Percentiles rank a stretch among this genome's conserved stretches.
Conservation (phyloP, 2,329 filamentous ascomycete species). For the Podosphaera fusca region DNA sequence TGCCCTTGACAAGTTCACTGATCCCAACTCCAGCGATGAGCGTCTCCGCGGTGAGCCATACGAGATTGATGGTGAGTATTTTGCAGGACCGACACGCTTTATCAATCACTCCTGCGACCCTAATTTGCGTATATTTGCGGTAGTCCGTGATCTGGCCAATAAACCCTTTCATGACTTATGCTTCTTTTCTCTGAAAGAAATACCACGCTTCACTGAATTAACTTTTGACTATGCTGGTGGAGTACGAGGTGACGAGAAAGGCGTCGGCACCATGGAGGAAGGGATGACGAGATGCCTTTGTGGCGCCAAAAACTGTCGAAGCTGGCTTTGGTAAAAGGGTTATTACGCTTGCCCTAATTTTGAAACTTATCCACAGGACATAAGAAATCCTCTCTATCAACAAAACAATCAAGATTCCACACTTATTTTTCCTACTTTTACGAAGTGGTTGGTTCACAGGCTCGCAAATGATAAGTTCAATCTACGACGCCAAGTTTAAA, state of each 20-base stretch:
- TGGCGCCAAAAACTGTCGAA: constrained; percentile 40
- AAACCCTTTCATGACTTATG: constrained; percentile 54
- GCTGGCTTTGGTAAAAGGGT: constrained; percentile 36
- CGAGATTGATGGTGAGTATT: constrained; percentile 49
- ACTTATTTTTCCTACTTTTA: too few species aligned
- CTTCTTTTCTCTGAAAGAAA: constrained; percentile 47
- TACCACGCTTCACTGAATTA: constrained; percentile 41
- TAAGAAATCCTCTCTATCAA: too few species aligned
- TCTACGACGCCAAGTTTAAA: too few species aligned
- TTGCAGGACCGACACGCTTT: constrained; percentile 57
- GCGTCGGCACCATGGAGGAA: constrained; percentile 8
- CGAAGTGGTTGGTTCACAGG: too few species aligned
- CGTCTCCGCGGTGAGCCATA: constrained; percentile 31
- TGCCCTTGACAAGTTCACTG: constrained; percentile 56
- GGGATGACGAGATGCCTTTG: constrained; percentile 33
- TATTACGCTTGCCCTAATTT: neutral
- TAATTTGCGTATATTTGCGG: constrained; percentile 57
- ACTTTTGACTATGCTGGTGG: constrained; percentile 64
- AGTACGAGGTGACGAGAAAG: constrained; percentile 14
- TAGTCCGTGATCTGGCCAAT: constrained; percentile 55
- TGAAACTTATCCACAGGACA: neutral
- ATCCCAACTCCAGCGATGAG: constrained; percentile 30
- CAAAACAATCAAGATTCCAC: too few species aligned
- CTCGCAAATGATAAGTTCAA: too few species aligned
- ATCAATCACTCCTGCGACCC: constrained; percentile 68